Evolutionary conservation across 2,329 filamentous ascomycete genomes (phyloP).

Genomic region (Aspergillus sp.): DNA sequence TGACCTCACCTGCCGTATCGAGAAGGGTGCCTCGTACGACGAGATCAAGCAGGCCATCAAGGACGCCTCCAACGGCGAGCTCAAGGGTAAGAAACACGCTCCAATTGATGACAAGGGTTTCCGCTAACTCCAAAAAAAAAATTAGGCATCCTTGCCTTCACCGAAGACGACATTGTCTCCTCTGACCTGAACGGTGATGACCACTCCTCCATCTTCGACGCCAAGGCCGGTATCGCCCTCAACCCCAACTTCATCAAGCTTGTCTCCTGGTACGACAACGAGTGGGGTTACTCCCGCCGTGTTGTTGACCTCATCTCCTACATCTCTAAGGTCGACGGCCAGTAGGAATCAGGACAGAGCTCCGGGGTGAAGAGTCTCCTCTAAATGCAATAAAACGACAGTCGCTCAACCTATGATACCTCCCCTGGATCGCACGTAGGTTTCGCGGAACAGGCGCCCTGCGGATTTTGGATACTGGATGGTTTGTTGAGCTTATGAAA

Average conservation of each 20-base stretch:
- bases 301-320: conserved; percentile 71
- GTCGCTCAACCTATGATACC: background rate
- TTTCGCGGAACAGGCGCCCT: background rate
- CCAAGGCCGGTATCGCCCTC: conserved; percentile 96
- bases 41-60: conserved; percentile 91
- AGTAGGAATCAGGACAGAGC: conserved; percentile 33
- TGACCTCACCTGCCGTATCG: conserved; percentile 86
- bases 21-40: conserved; percentile 70
- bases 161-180: conserved; percentile 95
- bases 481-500: background rate
- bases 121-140: conserved; percentile 2
- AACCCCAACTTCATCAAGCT: conserved; percentile 99
- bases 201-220: conserved; percentile 96
- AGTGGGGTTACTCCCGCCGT: conserved; percentile 99
- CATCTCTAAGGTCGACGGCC: conserved; percentile 67
- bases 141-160: conserved; percentile 84
- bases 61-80: conserved; percentile 71
- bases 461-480: background rate
- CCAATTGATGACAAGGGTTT: background rate
- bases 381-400: conserved; percentile 11
- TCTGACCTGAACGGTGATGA: conserved; percentile 87
- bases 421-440: background rate
- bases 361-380: conserved; percentile 29
- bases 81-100: conserved; percentile 60
- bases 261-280: conserved; percentile 97